These are phyloP conservation scores for Colletotrichum sp. DNA, from an alignment of 2,329 filamentous ascomycete genomes.

Conservation along the genomic window DNA sequence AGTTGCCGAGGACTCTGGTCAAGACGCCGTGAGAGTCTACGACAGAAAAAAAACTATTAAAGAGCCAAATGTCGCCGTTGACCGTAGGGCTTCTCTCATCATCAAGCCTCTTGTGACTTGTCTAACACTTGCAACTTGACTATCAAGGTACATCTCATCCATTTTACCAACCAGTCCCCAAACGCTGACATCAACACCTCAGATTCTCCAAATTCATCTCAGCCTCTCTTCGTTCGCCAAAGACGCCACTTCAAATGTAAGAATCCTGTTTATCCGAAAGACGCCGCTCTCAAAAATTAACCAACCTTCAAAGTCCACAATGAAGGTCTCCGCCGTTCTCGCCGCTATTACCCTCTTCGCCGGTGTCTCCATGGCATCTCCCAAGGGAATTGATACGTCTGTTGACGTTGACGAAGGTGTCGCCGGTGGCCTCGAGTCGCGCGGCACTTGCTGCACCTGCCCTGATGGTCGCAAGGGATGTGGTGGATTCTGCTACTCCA, in stretches of 20 bases:
- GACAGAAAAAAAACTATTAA: neutral
- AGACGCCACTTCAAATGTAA: neutral
- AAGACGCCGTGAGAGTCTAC: neutral
- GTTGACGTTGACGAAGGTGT: neutral
- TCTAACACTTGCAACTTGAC: neutral
- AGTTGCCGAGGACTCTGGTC: neutral
- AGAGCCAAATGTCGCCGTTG: neutral
- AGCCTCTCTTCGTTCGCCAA: neutral
- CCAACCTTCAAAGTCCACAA: neutral
- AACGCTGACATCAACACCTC: neutral
- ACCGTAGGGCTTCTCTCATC: accelerated
- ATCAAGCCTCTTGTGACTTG: neutral
- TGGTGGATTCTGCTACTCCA: neutral
- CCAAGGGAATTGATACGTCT: neutral
- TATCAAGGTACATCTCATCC: neutral
- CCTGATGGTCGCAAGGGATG: neutral
- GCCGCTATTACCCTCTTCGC: neutral
- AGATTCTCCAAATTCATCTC: neutral
- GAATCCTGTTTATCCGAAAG: neutral
- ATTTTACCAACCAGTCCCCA: neutral
- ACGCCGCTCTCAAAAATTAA: neutral
- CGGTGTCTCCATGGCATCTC: neutral
- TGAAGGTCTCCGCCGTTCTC: neutral
- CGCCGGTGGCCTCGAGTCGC: neutral
- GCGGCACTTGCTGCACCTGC: neutral